Evolutionary conservation across 768 basidiomycete genomes (phyloP).

Genomic region (Kwoniella shandongensis): DNA sequence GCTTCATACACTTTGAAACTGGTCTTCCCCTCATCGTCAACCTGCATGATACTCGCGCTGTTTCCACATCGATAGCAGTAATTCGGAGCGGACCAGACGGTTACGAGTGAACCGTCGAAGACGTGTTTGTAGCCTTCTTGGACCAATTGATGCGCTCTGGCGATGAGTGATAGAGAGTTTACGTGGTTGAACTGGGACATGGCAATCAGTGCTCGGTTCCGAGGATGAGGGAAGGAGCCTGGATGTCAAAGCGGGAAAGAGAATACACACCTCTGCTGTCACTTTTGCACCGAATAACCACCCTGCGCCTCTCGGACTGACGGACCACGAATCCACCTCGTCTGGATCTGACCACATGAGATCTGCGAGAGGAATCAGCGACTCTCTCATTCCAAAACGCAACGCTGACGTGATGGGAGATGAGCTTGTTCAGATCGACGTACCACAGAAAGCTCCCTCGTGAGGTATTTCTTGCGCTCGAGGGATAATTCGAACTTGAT

Average conservation of each 20-base stretch:
- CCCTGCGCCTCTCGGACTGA: constrained; percentile 92
- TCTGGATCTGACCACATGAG: constrained; percentile 99
- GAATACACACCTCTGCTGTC: constrained; percentile 67
- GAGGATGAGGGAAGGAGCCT: no score
- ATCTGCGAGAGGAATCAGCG: constrained; percentile 58
- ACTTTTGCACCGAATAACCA: constrained; percentile 90
- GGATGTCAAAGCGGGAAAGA: constrained; percentile 3
- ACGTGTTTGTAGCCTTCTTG: constrained; percentile 55
- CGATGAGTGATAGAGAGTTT: constrained; percentile 81
- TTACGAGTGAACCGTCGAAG: constrained; percentile 51
- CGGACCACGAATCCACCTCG: constrained; percentile 93
- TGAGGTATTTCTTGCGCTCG: constrained; percentile 58
- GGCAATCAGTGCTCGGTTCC: no score
- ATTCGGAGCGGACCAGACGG: constrained; percentile 54
- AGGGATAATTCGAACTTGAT: constrained; percentile 88
- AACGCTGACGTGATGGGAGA: not conserved
- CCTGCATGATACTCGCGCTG: constrained; percentile 83
- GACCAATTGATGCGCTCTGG: constrained; percentile 93
- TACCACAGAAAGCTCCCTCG: constrained; percentile 58
- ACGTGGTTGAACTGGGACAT: constrained; percentile 80
- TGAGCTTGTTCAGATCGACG: no score
- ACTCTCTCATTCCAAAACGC: not conserved
- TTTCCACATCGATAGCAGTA: constrained; percentile 68
- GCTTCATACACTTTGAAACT: constrained; percentile 81
- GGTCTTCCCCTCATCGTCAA: constrained; percentile 63